Evolutionary conservation across 2,329 filamentous ascomycete genomes (phyloP).

Genomic region (Pseudogymnoascus sp.): DNA sequence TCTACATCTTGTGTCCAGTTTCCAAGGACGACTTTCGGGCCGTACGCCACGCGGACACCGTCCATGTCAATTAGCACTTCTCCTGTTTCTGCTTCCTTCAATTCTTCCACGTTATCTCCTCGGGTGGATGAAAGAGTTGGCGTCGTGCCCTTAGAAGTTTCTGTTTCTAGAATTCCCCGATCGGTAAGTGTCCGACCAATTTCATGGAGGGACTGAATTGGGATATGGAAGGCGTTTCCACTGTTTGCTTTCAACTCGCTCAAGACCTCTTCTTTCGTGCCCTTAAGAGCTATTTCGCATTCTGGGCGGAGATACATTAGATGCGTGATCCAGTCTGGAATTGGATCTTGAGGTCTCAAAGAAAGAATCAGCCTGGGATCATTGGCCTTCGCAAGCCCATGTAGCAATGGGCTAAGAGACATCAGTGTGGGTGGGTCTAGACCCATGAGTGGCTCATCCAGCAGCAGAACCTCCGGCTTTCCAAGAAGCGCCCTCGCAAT

Average conservation of each 20-base stretch:
- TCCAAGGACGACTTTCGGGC: slow-evolving; percentile 67
- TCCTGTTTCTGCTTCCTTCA: slow-evolving; percentile 9
- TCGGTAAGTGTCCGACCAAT: slow-evolving; percentile 22
- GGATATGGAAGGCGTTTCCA: slow-evolving; percentile 22
- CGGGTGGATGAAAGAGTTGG: background rate
- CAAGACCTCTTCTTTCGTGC: slow-evolving; percentile 55
- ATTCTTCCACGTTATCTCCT: background rate
- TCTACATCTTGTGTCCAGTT: slow-evolving; percentile 60
- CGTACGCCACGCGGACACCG: slow-evolving; percentile 74
- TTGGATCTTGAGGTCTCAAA: slow-evolving; percentile 72
- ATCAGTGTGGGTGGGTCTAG: slow-evolving; percentile 76
- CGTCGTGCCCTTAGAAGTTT: background rate
- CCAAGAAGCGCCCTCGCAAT: slow-evolving; percentile 80
- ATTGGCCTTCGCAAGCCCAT: slow-evolving; percentile 55
- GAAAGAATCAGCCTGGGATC: slow-evolving; percentile 68
- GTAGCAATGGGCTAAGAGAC: slow-evolving; percentile 62
- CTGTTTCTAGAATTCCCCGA: slow-evolving; percentile 20
- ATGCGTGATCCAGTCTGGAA: slow-evolving; percentile 89
- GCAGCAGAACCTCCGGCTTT: slow-evolving; percentile 69
- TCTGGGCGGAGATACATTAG: slow-evolving; percentile 62
- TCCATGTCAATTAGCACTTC: slow-evolving; percentile 80
- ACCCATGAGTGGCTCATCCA: slow-evolving; percentile 96
- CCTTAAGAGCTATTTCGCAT: slow-evolving; percentile 57
- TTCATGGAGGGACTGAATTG: slow-evolving; percentile 20
- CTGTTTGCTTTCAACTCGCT: slow-evolving; percentile 42